Evolutionary conservation across 495 filamentous ascomycete species (phyloP), one percentile per base, ranked within the genome.

Genomic region (Neurospora discreta): DNA sequence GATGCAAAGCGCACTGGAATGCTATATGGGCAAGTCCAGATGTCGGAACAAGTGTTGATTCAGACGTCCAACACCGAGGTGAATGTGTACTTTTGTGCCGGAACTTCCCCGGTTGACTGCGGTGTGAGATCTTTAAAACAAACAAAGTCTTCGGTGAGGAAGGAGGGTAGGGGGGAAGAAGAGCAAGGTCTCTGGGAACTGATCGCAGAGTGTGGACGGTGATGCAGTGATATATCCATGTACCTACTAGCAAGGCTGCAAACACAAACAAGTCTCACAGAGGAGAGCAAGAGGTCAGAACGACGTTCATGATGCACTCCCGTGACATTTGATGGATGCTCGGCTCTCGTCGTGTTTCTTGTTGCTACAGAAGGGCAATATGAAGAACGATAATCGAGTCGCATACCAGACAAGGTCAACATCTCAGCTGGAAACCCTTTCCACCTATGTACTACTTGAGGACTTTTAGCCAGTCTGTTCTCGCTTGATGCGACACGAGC

Each of bases 1-100:
- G 78, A 86, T 87, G 89, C 73, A 85, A 87, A 75, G 83, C 83
- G 0, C 84, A 89, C 75, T 88, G 85, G 82, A 79, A 81, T 20
- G 81, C 82, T 44, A 86, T 84, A 18, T 85, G 82, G 76, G 79
- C 85, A 65, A 82, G 91, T 73, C 89, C 89, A 2, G 82, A 85
- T 85, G 69, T 80, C 82, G 67, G 80, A 84, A 68, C 86, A 68
- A 36, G 33, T 36, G 33, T 36, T 36, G 33, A 36, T 36, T 36
- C 33, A 36, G 33, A 36, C 1, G 4, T 36, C 33, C 4, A 5
- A 36, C 6, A 36, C 33, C 33, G 33, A 36, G 33, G 1, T 36
- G 33, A 87, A 89, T 72, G 84, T 84, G 4, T 82, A 84, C 42
- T 42, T 42, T 23, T 46, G 23, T 46, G 43, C 43, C 11, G 10